These are phyloP conservation scores for Cupressus sempervirens DNA, from an alignment of 75 land plant species.

Conservation along the genomic window DNA sequence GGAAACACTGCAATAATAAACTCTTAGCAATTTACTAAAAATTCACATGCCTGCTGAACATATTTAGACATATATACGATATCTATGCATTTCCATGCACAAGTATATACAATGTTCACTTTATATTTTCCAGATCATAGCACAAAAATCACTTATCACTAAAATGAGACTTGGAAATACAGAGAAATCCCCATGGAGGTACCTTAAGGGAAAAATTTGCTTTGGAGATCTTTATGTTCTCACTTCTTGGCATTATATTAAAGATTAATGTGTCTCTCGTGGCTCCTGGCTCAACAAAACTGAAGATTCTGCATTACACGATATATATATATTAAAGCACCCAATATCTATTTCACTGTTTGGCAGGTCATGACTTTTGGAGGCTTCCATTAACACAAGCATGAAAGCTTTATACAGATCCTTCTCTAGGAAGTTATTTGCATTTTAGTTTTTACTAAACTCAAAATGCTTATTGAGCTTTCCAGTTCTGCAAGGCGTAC, in stretches of 20 bases:
- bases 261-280: not conserved
- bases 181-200: not conserved
- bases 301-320: not conserved
- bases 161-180: not conserved
- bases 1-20: not conserved
- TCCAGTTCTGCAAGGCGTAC: not conserved
- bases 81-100: too few species aligned
- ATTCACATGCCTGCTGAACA: not conserved
- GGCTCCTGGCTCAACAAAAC: not conserved
- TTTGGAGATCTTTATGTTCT: not conserved
- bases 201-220: not conserved
- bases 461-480: not conserved
- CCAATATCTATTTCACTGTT: not conserved
- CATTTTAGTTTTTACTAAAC: not conserved
- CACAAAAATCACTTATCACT: not conserved
- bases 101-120: not conserved
- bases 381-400: not conserved
- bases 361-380: not conserved
- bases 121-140: not conserved
- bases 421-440: not conserved
- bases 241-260: not conserved
- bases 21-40: not conserved
- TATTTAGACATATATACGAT: not conserved
- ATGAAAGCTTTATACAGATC: not conserved
- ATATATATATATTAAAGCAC: not conserved